Percentiles rank a stretch among this genome's conserved stretches.
Evolutionary conservation across 1,284 basidiomycete genomes (phyloP).

Genomic region (Cutaneotrichosporon sp.): DNA sequence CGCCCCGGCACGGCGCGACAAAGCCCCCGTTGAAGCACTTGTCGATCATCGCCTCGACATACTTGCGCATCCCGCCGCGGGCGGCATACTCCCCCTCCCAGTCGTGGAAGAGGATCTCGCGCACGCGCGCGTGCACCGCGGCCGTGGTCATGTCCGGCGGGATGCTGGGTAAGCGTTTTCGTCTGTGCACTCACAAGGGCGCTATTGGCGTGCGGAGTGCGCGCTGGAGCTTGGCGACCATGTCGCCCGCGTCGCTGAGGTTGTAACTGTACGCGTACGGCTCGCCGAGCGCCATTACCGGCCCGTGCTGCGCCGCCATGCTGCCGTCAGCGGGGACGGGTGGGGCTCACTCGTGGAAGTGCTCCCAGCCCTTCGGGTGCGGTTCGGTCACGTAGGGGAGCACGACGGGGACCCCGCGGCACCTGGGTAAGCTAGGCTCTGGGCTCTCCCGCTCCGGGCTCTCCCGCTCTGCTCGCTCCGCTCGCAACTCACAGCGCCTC

Average conservation of each 20-base stretch:
- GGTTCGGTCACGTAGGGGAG: slow-evolving; percentile 35
- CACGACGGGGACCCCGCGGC: slow-evolving; percentile 49
- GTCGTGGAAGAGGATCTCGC: slow-evolving; percentile 33
- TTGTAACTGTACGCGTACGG: slow-evolving; percentile 49
- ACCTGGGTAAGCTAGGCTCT: no score
- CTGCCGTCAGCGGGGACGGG: neutral
- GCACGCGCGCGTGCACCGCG: slow-evolving; percentile 23
- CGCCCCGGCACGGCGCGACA: neutral
- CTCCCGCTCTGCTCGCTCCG: no score
- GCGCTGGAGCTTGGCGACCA: slow-evolving; percentile 28
- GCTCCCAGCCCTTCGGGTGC: neutral
- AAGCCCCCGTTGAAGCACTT: neutral
- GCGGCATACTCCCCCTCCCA: slow-evolving; percentile 32
- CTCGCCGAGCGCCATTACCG: slow-evolving; percentile 39
- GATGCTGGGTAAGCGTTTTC: slow-evolving; percentile 20
- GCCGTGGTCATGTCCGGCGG: slow-evolving; percentile 34
- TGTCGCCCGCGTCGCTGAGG: slow-evolving; percentile 28
- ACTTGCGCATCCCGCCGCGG: slow-evolving; percentile 27
- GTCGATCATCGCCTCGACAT: slow-evolving; percentile 6
- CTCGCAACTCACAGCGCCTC: neutral
- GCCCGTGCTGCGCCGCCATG: slow-evolving; percentile 40
- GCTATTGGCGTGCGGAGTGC: slow-evolving; percentile 37
- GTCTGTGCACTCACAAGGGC: slow-evolving; percentile 27
- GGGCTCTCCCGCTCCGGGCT: no score
- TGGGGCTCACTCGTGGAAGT: neutral